Evolutionary conservation across 2,329 filamentous ascomycete genomes (phyloP), one percentile per base, ranked within the genome.

Genomic region (Ophiostoma australiae): DNA sequence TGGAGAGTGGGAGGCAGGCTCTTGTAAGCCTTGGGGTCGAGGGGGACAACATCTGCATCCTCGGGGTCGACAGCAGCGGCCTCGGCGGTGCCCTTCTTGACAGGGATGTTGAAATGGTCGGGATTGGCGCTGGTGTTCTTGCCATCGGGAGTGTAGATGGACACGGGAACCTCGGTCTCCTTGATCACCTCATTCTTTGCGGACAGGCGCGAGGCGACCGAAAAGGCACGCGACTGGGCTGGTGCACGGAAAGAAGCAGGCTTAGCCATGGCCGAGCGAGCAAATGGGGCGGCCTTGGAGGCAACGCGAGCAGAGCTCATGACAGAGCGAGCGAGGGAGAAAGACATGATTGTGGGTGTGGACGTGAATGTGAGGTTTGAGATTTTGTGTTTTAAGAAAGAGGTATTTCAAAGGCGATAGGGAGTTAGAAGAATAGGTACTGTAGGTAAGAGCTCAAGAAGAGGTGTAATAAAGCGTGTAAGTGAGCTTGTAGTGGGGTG

Each of bases 1-100:
- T 88, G 84, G 80, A 92, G 83, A 48, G 89, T 92, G 39, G 85
- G 83, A 5, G 89, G 86, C 78, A 92, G 82, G 63, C 82, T 79
- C 68, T 84, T 79, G 79, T 83, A 88, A 70, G 87, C 81, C 76
- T 83, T 81, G 72, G 83, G 80, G 74, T 82, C 82, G 65, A 90
- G 81, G 27, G 87, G 86, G 35, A 80, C 76, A 68, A 88, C 81
- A 67, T 84, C 82, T 69, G 85, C 80, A 75, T 86, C 83, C 63
- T 79, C 75, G 17, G 77, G 76, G 5, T 80, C 78, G 68, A 83
- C 78, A 0, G 69, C 67, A 15, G 15, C 20, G 23, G 69, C 48
- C 27, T 39, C 27, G 17, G 66, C 23, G n/a, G 52, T 35, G 31
- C 63, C 48, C n/a, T 69, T 5, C 76, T 79, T 80, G 61, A 88